phyloP scores from a whole-genome alignment of 495 filamentous ascomycete species.

The Podospora anserina region DNA sequence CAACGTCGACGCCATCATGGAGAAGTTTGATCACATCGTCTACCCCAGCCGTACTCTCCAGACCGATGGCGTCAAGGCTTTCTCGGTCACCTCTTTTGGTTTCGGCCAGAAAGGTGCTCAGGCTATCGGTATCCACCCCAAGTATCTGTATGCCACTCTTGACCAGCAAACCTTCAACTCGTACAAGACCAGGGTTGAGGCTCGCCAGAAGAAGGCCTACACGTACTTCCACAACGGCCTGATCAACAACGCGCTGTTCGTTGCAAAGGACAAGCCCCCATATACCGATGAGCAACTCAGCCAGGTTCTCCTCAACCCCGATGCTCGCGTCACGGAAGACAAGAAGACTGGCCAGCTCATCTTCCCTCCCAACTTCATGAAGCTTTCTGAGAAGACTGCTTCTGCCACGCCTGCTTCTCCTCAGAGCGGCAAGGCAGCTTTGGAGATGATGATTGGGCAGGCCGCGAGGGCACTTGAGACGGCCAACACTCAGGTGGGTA shows the following conservation, averaged over 20 bases:
- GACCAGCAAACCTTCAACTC: constrained; percentile 75
- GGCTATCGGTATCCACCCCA: constrained; percentile 93
- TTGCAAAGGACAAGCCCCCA: constrained; percentile 85
- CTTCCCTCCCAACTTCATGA: constrained; percentile 65
- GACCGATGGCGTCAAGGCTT: constrained; percentile 96
- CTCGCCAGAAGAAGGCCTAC: constrained; percentile 96
- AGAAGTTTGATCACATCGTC: constrained; percentile 96
- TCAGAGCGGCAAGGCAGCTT: constrained; percentile 56
- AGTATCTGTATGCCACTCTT: constrained; percentile 92
- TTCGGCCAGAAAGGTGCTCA: constrained; percentile 99
- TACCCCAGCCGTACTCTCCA: constrained; percentile 94
- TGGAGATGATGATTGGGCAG: constrained; percentile 57
- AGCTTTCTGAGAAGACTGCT: constrained; percentile 45
- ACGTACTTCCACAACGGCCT: constrained; percentile 95
- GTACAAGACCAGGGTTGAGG: constrained; percentile 84
- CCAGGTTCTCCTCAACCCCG: constrained; percentile 91
- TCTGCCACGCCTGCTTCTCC: background rate
- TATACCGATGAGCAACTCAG: constrained; percentile 85
- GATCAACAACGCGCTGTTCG: constrained; percentile 96
- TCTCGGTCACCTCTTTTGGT: constrained; percentile 97
- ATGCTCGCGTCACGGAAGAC: constrained; percentile 78
- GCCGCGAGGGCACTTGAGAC: constrained; percentile 64
- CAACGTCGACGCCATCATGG: constrained; percentile 93
- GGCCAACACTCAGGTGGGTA: constrained; percentile 76
- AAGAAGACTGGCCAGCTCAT: constrained; percentile 75